Evolutionary conservation across 2,329 filamentous ascomycete genomes (phyloP), one percentile per base, ranked within the genome.

Genomic region (Aspergillus fijiensis): DNA sequence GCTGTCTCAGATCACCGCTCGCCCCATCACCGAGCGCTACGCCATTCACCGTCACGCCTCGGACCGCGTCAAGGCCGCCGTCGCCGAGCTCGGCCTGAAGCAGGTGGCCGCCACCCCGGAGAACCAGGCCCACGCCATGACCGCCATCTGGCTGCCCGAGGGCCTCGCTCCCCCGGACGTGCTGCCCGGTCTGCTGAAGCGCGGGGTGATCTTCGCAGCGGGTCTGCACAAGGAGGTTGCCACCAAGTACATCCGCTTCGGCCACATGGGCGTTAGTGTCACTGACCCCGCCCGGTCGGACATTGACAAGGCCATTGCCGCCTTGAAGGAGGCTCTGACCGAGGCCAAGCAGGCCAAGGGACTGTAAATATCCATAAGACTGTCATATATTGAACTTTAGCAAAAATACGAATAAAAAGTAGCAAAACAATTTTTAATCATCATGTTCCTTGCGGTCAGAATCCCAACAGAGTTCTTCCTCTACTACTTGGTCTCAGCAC

Each of bases 41-140:
- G 88, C 88, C 61, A 84, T 84, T 67, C 95, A 99, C 82, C 85
- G 85, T 65, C 87, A 88, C 64, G 86, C 87, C 7, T 96, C 92
- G 0, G 86, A 95, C 76, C 89, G 87, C 75, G 87, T 98, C 75
- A 98, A 99, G 85, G 87, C 91, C 73, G 87, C 90, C 19, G 83
- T 97, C 55, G 79, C 86, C 5, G 89, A 90, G 55, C 82, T 98
- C 39, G 95, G 95, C 4, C 83, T 99, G 61, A 90, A 92, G 80
- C 90, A 97, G 74, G 84, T 99, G 42, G 93, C 95, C 23, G 78
- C 85, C 39, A 90, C 94, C 76, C 89, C 90, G 0, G 92, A 94
- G 70, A 90, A 96, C 77, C 94, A 98, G 80, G 92, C 95, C 48
- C 94, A 96, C 76, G 92, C 91, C 70, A 99, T 99, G 95, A 99